Percentiles rank a stretch among this genome's conserved stretches.
Conservation (phyloP, 257 asterid genomes). For the Linaria vulgaris region DNA sequence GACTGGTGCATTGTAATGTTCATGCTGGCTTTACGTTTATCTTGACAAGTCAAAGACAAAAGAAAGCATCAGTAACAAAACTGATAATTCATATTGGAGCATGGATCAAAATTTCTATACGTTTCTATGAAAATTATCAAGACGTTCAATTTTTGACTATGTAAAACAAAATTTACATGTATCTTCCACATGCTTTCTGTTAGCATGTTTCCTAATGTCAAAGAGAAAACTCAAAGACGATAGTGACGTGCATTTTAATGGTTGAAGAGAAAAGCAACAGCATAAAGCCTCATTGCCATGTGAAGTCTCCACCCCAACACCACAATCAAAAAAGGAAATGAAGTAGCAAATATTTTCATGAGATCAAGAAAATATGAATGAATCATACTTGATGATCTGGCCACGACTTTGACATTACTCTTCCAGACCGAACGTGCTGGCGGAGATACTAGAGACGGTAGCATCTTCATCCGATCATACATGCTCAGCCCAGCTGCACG, state of each 20-base stretch:
- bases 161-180: no score
- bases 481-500: constrained; percentile 89
- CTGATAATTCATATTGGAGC: no score
- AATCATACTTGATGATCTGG: constrained; percentile 55
- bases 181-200: no score
- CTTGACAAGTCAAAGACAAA: constrained; percentile 34
- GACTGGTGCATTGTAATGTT: constrained; percentile 75
- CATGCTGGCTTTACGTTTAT: constrained; percentile 71
- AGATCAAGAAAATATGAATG: constrained; percentile 19
- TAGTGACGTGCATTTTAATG: not conserved
- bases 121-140: no score
- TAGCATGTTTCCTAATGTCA: no score
- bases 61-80: not conserved
- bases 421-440: constrained; percentile 48
- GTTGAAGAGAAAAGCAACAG: not conserved
- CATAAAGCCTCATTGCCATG: constrained; percentile 8
- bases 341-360: not conserved
- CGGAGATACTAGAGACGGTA: constrained; percentile 58
- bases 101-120: no score
- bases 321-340: not conserved
- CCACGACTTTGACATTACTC: constrained; percentile 49
- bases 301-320: not conserved
- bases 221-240: not conserved
- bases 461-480: constrained; percentile 67
- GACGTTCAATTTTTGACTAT: no score